phyloP scores from a whole-genome alignment of 805 yeast species.

The Wickerhamiella occidentalis region DNA sequence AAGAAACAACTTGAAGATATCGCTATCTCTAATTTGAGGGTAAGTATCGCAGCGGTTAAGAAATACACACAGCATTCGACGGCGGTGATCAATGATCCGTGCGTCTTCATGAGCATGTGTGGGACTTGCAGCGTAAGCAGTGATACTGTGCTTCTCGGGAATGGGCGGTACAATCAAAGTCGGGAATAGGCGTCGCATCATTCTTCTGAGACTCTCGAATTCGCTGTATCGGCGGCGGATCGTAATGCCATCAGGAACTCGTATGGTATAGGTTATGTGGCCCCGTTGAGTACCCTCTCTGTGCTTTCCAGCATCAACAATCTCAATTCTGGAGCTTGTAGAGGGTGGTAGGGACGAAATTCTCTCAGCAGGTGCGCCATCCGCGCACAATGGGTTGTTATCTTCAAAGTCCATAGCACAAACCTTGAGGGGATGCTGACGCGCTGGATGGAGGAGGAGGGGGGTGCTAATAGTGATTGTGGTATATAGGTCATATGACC shows the following conservation, averaged over 20 bases:
- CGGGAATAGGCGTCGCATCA: constrained; percentile 63
- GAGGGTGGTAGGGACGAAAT: not conserved
- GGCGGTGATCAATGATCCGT: constrained; percentile 48
- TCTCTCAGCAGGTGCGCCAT: not conserved
- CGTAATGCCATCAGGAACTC: constrained; percentile 39
- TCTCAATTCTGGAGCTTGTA: constrained; percentile 23
- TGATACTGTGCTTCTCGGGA: constrained; percentile 67
- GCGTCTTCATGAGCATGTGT: constrained; percentile 35
- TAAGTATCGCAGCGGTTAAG: constrained; percentile 60
- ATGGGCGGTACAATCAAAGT: constrained; percentile 83
- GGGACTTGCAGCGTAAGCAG: constrained; percentile 36
- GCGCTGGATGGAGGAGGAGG: too few species aligned
- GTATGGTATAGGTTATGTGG: constrained; percentile 73
- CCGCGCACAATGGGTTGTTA: constrained; percentile 32
- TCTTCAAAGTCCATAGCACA: constrained; percentile 31
- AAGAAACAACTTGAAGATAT: constrained; percentile 61
- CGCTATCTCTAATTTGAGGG: constrained; percentile 42
- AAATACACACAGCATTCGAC: constrained; percentile 62
- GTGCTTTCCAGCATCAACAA: constrained; percentile 75
- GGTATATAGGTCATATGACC: constrained; percentile 1
- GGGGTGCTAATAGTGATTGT: too few species aligned
- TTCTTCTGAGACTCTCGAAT: constrained; percentile 69
- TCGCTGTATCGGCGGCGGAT: constrained; percentile 86
- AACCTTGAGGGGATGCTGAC: not conserved
- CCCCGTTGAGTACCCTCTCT: constrained; percentile 67